Evolutionary conservation across 331 rosid species (phyloP).

Genomic region (Acacia pycnantha): DNA sequence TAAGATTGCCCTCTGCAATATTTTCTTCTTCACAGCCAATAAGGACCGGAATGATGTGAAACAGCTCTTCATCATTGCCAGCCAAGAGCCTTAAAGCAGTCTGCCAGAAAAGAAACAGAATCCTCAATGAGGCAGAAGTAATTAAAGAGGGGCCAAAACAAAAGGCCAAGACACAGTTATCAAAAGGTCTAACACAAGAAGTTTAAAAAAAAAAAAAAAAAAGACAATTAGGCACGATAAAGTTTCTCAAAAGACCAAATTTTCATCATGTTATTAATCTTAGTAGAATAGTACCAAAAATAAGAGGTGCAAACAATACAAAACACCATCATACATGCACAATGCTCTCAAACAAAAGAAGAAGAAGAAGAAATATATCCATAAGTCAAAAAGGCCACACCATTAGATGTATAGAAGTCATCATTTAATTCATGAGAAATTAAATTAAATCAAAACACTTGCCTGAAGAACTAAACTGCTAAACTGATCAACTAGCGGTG

Average conservation of each 20-base stretch:
- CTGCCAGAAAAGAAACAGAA: slow-evolving; percentile 48
- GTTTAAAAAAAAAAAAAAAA: neutral
- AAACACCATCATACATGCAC: slow-evolving; percentile 15
- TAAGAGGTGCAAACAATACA: slow-evolving; percentile 6
- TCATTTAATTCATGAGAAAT: neutral
- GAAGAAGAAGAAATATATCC: neutral
- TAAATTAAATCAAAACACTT: slow-evolving; percentile 26
- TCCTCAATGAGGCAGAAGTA: neutral
- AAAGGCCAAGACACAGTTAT: neutral
- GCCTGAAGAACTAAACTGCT: slow-evolving; percentile 93
- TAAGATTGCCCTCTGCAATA: slow-evolving; percentile 43
- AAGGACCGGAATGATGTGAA: slow-evolving; percentile 58
- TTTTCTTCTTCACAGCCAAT: slow-evolving; percentile 65
- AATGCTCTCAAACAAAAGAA: slow-evolving; percentile 2
- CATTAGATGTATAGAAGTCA: slow-evolving; percentile 2
- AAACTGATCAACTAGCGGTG: slow-evolving; percentile 68
- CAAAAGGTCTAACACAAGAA: slow-evolving; percentile 23
- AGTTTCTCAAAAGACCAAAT: neutral
- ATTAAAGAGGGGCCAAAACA: neutral
- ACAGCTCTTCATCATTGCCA: slow-evolving; percentile 66
- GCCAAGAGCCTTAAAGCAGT: slow-evolving; percentile 69
- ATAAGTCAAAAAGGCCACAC: neutral
- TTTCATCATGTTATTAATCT: slow-evolving; percentile 6
- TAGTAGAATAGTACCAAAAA: neutral
- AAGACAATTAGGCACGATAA: neutral